Evolutionary conservation across 805 yeast genomes (phyloP).

Genomic region (Candida germanica): DNA sequence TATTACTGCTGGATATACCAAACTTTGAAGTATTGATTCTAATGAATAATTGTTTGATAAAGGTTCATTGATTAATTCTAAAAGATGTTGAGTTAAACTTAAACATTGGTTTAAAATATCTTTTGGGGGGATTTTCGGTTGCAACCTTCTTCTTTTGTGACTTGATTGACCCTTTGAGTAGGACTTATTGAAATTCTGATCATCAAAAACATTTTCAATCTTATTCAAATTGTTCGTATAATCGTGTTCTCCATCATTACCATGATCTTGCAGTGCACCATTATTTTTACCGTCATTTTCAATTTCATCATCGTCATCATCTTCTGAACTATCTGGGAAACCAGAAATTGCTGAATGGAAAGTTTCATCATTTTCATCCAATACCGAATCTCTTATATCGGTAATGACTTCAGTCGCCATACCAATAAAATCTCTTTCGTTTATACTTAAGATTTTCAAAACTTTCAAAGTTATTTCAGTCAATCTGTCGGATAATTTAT

Average conservation of each 20-base stretch:
- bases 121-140: conserved; percentile 41
- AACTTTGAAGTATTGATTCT: conserved; percentile 67
- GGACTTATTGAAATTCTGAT: conserved; percentile 10
- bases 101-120: conserved; percentile 61
- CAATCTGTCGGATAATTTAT: conserved; percentile 51
- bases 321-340: conserved; percentile 19
- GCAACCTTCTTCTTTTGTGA: conserved; percentile 29
- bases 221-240: conserved; percentile 13
- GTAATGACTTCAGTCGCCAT: conserved; percentile 83
- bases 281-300: conserved; percentile 20
- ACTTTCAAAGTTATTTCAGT: conserved; percentile 60
- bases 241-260: conserved; percentile 18
- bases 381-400: conserved; percentile 71
- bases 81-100: conserved; percentile 61
- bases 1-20: conserved; percentile 71
- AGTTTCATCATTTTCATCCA: conserved; percentile 46
- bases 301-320: conserved; percentile 18
- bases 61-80: conserved; percentile 65
- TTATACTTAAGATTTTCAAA: conserved; percentile 66
- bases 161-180: conserved; percentile 2
- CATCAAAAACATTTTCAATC: conserved; percentile 16
- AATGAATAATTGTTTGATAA: conserved; percentile 63
- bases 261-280: conserved; percentile 14
- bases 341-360: conserved; percentile 46
- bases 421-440: conserved; percentile 79